These are phyloP conservation scores for Avena sativa DNA, from an alignment of 176 grass and related monocot species.

Conservation along the genomic window DNA sequence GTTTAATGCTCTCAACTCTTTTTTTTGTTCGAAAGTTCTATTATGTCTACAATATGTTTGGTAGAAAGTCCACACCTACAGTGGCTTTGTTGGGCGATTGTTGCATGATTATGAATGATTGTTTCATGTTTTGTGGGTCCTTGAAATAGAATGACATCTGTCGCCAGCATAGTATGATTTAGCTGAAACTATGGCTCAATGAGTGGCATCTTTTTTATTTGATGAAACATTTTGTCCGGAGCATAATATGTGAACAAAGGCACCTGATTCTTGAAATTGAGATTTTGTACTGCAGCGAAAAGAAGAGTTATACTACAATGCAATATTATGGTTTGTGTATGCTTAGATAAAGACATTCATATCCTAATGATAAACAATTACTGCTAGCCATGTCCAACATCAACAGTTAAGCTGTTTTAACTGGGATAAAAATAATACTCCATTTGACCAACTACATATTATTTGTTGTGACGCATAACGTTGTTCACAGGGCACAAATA, in stretches of 20 bases:
- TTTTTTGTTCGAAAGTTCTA: slow-evolving; percentile 40
- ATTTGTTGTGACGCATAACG: slow-evolving; percentile 25
- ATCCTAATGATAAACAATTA: slow-evolving; percentile 29
- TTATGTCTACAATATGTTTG: slow-evolving; percentile 37
- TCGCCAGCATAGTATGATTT: slow-evolving; percentile 44
- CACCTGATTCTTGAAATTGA: slow-evolving; percentile 21
- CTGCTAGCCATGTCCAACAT: slow-evolving; percentile 22
- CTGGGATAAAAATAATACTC: slow-evolving; percentile 16
- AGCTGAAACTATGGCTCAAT: slow-evolving; percentile 41
- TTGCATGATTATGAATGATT: slow-evolving; percentile 35
- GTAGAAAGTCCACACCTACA: slow-evolving; percentile 51
- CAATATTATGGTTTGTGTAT: not conserved
- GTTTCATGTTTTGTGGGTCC: slow-evolving; percentile 44
- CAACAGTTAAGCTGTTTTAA: slow-evolving; percentile 24
- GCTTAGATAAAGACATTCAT: slow-evolving; percentile 27
- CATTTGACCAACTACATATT: slow-evolving; percentile 18
- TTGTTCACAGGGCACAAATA: slow-evolving; percentile 18
- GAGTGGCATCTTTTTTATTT: slow-evolving; percentile 33
- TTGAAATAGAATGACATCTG: slow-evolving; percentile 55
- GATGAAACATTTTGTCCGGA: slow-evolving; percentile 24
- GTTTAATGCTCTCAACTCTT: slow-evolving; percentile 28
- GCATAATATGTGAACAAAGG: slow-evolving; percentile 28
- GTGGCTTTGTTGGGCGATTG: slow-evolving; percentile 32
- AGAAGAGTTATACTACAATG: not conserved
- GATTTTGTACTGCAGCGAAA: slow-evolving; percentile 21